Evolutionary conservation across 495 filamentous ascomycete species (phyloP).

Genomic region (Penicillium simplicissimum): DNA sequence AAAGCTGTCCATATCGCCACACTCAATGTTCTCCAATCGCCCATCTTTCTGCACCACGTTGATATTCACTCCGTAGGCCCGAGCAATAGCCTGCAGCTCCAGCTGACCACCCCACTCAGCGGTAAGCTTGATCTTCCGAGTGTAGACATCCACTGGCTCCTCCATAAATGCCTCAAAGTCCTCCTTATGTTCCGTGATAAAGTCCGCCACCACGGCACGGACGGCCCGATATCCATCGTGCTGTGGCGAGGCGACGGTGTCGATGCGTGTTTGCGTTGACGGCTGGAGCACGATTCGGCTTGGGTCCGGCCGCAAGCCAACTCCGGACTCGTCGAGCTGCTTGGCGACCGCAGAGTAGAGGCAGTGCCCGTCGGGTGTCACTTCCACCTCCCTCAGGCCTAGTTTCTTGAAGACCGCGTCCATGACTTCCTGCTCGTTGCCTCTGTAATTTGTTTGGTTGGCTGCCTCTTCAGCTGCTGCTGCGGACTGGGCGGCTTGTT

Average conservation of each 20-base stretch:
- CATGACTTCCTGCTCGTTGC: constrained; percentile 71
- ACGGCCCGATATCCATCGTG: constrained; percentile 51
- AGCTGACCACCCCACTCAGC: constrained; percentile 97
- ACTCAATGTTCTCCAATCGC: constrained; percentile 70
- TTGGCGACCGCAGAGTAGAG: constrained; percentile 92
- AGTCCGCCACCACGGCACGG: constrained; percentile 55
- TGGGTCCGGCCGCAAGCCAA: constrained; percentile 51
- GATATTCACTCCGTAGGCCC: constrained; percentile 78
- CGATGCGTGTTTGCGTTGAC: constrained; percentile 42
- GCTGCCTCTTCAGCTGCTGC: constrained; percentile 75
- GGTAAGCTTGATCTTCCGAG: constrained; percentile 76
- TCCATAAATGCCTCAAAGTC: constrained; percentile 77
- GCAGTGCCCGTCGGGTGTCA: constrained; percentile 91
- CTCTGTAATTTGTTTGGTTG: constrained; percentile 70
- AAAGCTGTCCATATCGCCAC: constrained; percentile 43
- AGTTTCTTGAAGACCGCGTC: constrained; percentile 59
- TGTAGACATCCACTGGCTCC: constrained; percentile 73
- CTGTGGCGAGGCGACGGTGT: constrained; percentile 40
- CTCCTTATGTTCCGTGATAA: constrained; percentile 56
- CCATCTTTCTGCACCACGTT: constrained; percentile 83
- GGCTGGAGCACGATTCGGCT: constrained; percentile 39
- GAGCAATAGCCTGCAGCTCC: constrained; percentile 82
- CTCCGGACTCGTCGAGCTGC: constrained; percentile 57
- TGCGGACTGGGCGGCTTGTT: constrained; percentile 66
- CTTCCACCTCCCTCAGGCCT: constrained; percentile 70